These are phyloP conservation scores for Scalesia atractyloides DNA, from an alignment of 129 eudicot species.

Conservation along the genomic window DNA sequence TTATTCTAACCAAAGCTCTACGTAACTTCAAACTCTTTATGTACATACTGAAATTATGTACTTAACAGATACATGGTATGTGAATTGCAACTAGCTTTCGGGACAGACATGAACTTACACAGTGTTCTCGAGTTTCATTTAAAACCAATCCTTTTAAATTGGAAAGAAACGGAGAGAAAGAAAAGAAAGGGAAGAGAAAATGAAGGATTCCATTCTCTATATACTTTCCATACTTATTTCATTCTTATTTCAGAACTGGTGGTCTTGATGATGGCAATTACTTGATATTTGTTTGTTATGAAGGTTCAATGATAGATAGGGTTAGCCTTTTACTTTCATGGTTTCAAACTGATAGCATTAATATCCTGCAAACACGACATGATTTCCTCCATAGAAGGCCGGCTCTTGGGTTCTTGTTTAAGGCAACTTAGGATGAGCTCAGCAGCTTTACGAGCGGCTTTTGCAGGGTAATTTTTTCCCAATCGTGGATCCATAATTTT, in stretches of 20 bases:
- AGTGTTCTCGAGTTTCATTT: no score
- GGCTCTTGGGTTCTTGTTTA: constrained; percentile 45
- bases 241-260: background rate
- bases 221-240: no score
- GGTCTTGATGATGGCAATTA: constrained; percentile 14
- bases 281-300: background rate
- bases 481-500: constrained; percentile 64
- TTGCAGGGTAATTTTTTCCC: constrained; percentile 49
- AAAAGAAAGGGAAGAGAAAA: no score
- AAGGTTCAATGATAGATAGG: background rate
- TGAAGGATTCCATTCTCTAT: no score
- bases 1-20: no score
- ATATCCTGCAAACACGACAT: constrained; percentile 38
- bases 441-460: constrained; percentile 39
- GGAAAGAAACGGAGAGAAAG: no score
- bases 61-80: no score
- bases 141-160: no score
- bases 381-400: constrained; percentile 59
- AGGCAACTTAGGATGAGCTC: constrained; percentile 56
- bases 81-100: no score
- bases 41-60: no score
- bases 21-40: no score
- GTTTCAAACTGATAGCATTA: constrained; percentile 32
- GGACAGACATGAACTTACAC: no score
- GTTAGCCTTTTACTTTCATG: constrained; percentile 17